Conservation (phyloP, 1,284 basidiomycete species). For the Cryptococcus amylolentus region DNA sequence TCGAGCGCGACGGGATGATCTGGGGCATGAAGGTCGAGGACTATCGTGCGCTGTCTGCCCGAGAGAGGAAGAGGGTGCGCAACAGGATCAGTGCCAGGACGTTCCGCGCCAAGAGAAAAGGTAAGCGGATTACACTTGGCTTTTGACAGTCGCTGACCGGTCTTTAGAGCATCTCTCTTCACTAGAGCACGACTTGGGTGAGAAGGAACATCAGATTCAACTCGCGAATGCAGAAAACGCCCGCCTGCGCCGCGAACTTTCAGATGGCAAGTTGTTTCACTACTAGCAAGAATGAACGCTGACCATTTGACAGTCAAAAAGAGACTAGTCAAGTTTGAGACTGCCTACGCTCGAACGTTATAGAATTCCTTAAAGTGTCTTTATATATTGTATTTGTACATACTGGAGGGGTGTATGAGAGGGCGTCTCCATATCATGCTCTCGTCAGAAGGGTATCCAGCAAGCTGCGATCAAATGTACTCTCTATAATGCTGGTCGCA, state of each 20-base stretch:
- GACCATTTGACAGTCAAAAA: constrained; percentile 20
- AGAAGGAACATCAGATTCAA: constrained; percentile 44
- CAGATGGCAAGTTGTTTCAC: constrained; percentile 27
- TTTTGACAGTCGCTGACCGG: neutral
- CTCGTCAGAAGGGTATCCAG: no score
- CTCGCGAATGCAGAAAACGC: constrained; percentile 40
- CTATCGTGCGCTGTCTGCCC: constrained; percentile 43
- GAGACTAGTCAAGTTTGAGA: constrained; percentile 35
- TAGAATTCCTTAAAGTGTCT: neutral
- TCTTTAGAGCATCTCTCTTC: constrained; percentile 41
- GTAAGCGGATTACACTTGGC: constrained; percentile 20
- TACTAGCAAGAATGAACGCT: neutral
- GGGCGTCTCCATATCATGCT: no score
- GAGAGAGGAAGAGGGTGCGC: constrained; percentile 48
- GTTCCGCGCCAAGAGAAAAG: constrained; percentile 48
- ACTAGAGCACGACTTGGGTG: constrained; percentile 38
- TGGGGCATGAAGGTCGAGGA: constrained; percentile 51
- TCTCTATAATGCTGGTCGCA: no score
- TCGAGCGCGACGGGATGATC: constrained; percentile 50
- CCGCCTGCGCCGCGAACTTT: constrained; percentile 38
- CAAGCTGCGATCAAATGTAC: no score
- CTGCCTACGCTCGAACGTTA: constrained; percentile 3
- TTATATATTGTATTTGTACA: no score
- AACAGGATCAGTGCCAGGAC: constrained; percentile 50
- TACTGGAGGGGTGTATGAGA: no score